A percentile compares a stretch with the other conserved stretches of the same genome.
phyloP scores from a whole-genome alignment of 2,329 filamentous ascomycete genomes.

The Lachnellula suecica region DNA sequence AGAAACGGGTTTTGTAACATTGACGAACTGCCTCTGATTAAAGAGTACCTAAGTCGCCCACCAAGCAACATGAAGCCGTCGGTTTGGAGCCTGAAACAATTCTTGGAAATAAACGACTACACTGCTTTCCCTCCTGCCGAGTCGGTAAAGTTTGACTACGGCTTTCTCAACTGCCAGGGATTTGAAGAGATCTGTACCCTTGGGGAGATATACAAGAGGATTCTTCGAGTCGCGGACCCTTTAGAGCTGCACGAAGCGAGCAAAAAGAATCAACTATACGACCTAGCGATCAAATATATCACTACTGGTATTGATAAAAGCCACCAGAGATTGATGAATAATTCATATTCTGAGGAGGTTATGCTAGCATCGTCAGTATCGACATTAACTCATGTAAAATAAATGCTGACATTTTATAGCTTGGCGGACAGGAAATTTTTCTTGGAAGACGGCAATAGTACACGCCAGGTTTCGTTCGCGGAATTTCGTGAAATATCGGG shows the following conservation, averaged over 20 bases:
- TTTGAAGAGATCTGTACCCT: conserved; percentile 29
- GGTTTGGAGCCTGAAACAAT: conserved; percentile 32
- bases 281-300: conserved; percentile 20
- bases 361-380: background rate
- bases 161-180: conserved; percentile 29
- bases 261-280: conserved; percentile 25
- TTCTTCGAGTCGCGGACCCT: conserved; percentile 23
- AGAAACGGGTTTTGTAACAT: background rate
- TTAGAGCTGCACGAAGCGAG: conserved; percentile 28
- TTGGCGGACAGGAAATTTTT: background rate
- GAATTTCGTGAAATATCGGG: background rate
- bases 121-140: conserved; percentile 8
- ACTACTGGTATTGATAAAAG: conserved; percentile 24
- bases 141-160: conserved; percentile 25
- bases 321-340: conserved; percentile 25
- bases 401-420: background rate
- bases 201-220: conserved; percentile 29
- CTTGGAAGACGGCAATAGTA: background rate
- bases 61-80: conserved; percentile 12
- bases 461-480: background rate
- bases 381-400: background rate
- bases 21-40: conserved; percentile 7
- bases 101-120: conserved; percentile 24
- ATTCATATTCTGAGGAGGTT: conserved; percentile 19
- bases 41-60: conserved; percentile 4